A percentile compares a stretch with the other conserved stretches of the same genome.
Evolutionary conservation across 2,329 filamentous ascomycete species (phyloP).

Genomic region (Ascochyta lentis): DNA sequence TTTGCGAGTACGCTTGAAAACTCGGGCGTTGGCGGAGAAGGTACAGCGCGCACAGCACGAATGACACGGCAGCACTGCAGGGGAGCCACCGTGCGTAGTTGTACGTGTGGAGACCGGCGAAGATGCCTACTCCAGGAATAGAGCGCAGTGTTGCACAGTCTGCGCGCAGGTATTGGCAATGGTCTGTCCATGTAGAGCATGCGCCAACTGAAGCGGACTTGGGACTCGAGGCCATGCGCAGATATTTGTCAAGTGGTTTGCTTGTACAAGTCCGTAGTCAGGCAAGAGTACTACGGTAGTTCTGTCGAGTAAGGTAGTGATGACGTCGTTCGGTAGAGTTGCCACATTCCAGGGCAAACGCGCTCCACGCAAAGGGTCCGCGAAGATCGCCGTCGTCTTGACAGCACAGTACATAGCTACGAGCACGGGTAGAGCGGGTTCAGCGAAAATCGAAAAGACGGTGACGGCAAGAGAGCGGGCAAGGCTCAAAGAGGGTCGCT

Average conservation of each 20-base stretch:
- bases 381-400: conserved; percentile 12
- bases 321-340: conserved; percentile 11
- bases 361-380: conserved; percentile 6
- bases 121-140: conserved; percentile 17
- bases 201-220: conserved; percentile 10
- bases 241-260: background rate
- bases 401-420: background rate
- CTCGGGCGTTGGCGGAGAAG: conserved; percentile 8
- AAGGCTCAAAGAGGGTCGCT: conserved; percentile 11
- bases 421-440: conserved; percentile 16
- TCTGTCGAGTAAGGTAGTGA: conserved; percentile 3
- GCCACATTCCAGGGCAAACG: conserved; percentile 10
- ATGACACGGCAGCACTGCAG: conserved; percentile 12
- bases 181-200: conserved; percentile 5
- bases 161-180: conserved; percentile 14
- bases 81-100: conserved; percentile 10
- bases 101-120: conserved; percentile 17
- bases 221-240: conserved; percentile 9
- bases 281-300: background rate
- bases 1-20: conserved; percentile 3
- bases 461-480: conserved; percentile 14
- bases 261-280: conserved; percentile 5
- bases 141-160: conserved; percentile 15
- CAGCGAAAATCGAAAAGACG: conserved; percentile 20
- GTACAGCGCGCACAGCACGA: conserved; percentile 10